phyloP scores from a whole-genome alignment of 1,284 basidiomycete species.

The Ceratobasidium sp. region DNA sequence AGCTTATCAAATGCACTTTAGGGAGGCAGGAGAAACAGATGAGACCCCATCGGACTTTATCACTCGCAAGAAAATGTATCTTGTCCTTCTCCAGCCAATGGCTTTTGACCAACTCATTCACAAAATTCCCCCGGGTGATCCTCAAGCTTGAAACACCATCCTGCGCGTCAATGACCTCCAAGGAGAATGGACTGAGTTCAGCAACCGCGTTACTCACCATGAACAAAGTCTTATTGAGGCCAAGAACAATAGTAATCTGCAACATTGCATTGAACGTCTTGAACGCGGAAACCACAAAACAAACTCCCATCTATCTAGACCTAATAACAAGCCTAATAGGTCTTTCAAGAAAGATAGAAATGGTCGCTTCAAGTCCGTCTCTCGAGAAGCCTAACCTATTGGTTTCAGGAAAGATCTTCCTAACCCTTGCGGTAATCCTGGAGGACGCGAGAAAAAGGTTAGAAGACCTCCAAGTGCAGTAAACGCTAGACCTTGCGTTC shows the following conservation, averaged over 20 bases:
- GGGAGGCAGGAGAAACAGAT: background rate
- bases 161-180: conserved; percentile 49
- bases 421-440: conserved; percentile 53
- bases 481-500: conserved; percentile 56
- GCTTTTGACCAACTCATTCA: background rate
- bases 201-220: conserved; percentile 24
- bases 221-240: conserved; percentile 50
- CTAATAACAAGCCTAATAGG: background rate
- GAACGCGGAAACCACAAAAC: conserved; percentile 11
- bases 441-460: conserved; percentile 54
- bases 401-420: conserved; percentile 30
- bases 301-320: background rate
- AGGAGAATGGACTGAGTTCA: conserved; percentile 48
- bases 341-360: too few relatives aligned
- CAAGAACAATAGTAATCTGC: conserved; percentile 45
- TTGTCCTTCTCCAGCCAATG: background rate
- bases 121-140: conserved; percentile 54
- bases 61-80: conserved; percentile 11
- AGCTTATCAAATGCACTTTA: background rate
- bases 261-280: conserved; percentile 30
- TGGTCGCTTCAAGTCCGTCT: background rate
- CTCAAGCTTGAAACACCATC: conserved; percentile 50
- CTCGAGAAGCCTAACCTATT: conserved; percentile 17
- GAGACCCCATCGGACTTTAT: conserved; percentile 11
- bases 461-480: conserved; percentile 53